A percentile compares a stretch with the other conserved stretches of the same genome.
Evolutionary conservation across 139 green algal species (phyloP).

Genomic region (Chlamydomonas sp.): DNA sequence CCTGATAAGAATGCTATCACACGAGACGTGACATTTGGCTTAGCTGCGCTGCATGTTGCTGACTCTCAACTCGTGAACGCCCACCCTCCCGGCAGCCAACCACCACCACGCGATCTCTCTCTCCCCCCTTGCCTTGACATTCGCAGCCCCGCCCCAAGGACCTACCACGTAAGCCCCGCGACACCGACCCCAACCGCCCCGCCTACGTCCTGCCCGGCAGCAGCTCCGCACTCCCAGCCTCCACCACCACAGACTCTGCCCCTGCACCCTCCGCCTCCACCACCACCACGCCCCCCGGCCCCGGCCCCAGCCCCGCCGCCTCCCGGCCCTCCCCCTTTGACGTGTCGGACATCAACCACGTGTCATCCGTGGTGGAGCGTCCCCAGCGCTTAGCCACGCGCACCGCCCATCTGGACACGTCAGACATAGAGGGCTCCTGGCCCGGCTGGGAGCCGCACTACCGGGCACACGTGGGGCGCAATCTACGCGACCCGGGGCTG

Average conservation of each 20-base stretch:
- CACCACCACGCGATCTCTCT: neutral
- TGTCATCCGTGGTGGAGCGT: neutral
- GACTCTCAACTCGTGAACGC: neutral
- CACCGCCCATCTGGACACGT: neutral
- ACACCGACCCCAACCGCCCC: slow-evolving; percentile 43
- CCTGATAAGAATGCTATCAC: no score
- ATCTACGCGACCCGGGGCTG: slow-evolving; percentile 42
- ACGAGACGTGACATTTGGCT: no score
- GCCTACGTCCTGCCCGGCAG: slow-evolving; percentile 29
- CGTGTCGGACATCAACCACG: slow-evolving; percentile 25
- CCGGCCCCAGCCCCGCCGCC: no score
- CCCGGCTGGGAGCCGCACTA: slow-evolving; percentile 46
- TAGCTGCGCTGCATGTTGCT: no score
- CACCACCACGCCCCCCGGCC: neutral
- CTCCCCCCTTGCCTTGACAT: neutral
- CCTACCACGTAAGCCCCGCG: neutral
- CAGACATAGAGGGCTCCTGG: slow-evolving; percentile 35
- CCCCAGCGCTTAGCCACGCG: neutral
- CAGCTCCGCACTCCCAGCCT: neutral
- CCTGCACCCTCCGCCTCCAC: neutral
- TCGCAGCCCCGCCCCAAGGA: slow-evolving; percentile 11
- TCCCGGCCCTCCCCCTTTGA: neutral
- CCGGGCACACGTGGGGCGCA: slow-evolving; percentile 36
- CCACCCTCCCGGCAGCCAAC: neutral
- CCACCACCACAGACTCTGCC: no score